Base-by-base conservation (phyloP, 2,329 filamentous ascomycete genomes). In the Fusarium ramigenum region DNA sequence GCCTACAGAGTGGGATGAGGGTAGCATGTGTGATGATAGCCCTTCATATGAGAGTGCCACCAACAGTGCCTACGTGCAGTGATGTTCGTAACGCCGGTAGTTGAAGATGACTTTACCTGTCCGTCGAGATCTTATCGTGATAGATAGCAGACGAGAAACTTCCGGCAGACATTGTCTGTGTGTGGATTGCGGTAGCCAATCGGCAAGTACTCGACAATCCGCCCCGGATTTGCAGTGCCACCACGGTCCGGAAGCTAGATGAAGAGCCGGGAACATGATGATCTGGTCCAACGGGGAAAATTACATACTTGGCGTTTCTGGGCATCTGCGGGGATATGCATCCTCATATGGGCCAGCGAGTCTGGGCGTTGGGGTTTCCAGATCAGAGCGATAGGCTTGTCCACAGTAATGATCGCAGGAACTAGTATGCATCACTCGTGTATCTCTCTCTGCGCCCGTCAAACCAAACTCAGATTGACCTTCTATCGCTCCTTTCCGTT, bases 361-460 rank as follows among this genome's bases (percentile, higher is more conserved):
- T 36, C 37, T 58, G 12, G n/a, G 28, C 30, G 23, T 46, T 36
- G 53, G 53, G 39, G 39, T 57, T 44, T 14, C 28, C 28, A 15
- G 16, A 12, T 0, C 16, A 21, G 5, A 53, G 4, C 5, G 5
- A 37, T 10, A 7, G 7, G 5, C 34, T 37, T 25, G n/a, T 16
- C 18, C 5, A 8, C 12, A 15, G n/a, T 14, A 23, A 37, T 9
- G 12, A 11, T 7, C 18, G 8, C 16, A 3, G 4, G 3, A 7
- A 25, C 11, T 8, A 7, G 19, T 16, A 16, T 25, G 7, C 19
- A n/a, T 16, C 32, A 5, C 34, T 53, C 32, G 23, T 37, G 4
- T 21, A 34, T 9, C 16, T 10, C 7, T 23, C 16, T 23, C 10
- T 23, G 16, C n/a, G 19, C 21, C 2, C 11, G 7, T 15, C 14